Conservation (phyloP, 768 basidiomycete genomes). For the Termitomyces sp. region DNA sequence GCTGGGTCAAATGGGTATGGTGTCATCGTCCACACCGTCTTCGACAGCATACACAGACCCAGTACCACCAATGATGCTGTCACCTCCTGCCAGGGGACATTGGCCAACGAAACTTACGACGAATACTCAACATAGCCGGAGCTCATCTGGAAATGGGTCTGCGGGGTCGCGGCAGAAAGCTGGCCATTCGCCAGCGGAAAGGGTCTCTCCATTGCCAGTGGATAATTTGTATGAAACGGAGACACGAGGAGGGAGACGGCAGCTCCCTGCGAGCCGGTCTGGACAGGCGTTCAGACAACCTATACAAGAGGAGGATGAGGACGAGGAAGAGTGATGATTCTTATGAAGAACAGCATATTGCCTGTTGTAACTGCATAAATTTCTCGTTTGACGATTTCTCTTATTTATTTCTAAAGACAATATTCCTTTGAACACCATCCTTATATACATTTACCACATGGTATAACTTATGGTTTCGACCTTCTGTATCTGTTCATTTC, state of each 20-base stretch:
- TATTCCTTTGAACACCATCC: background rate
- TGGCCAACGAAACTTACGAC: constrained; percentile 31
- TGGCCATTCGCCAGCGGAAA: constrained; percentile 55
- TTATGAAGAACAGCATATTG: background rate
- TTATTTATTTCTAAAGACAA: background rate
- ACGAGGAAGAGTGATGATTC: constrained; percentile 55
- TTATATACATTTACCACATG: background rate
- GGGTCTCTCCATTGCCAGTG: constrained; percentile 52
- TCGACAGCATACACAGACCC: constrained; percentile 26
- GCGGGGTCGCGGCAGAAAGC: constrained; percentile 32
- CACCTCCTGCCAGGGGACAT: constrained; percentile 48
- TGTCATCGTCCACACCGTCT: constrained; percentile 22
- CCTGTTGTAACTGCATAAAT: background rate
- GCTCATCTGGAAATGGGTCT: constrained; percentile 15
- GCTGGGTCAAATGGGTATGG: constrained; percentile 57
- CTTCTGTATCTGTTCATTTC: constrained; percentile 3
- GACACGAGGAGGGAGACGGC: constrained; percentile 55
- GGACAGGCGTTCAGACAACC: constrained; percentile 66
- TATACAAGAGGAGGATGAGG: constrained; percentile 86
- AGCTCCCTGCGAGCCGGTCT: constrained; percentile 62
- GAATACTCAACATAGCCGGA: constrained; percentile 14
- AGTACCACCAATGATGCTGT: constrained; percentile 28
- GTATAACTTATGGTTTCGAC: constrained; percentile 1
- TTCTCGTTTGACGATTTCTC: background rate
- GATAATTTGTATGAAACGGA: constrained; percentile 48